Conservation (phyloP, 495 filamentous ascomycete genomes). For the Neurospora sp. region DNA sequence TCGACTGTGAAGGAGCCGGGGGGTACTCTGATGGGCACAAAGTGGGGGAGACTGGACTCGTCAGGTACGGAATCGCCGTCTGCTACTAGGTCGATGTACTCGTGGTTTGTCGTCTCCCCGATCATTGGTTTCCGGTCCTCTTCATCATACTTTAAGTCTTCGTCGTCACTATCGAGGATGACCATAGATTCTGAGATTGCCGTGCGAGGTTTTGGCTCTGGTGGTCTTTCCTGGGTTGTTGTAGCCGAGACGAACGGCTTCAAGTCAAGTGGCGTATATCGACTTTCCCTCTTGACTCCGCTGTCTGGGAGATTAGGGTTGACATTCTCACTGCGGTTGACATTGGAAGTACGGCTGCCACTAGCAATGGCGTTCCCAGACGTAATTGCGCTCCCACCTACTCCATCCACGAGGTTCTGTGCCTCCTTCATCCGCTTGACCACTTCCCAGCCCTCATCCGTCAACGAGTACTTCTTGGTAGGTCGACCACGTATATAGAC, state of each 20-base stretch:
- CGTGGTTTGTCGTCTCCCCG: neutral
- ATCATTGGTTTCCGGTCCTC: neutral
- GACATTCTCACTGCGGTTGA: neutral
- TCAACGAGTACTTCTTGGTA: conserved; percentile 56
- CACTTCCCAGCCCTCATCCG: conserved; percentile 73
- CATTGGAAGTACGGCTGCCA: neutral
- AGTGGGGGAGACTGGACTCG: conserved; percentile 34
- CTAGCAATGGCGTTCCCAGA: neutral
- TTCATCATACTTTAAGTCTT: conserved; percentile 5
- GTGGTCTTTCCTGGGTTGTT: neutral
- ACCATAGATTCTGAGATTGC: neutral
- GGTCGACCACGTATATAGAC: conserved; percentile 65
- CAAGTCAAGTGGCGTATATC: neutral
- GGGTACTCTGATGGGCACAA: conserved; percentile 49
- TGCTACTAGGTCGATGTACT: conserved; percentile 30
- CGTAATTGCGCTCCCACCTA: no score
- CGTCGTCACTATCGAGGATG: conserved; percentile 1
- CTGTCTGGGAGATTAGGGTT: neutral
- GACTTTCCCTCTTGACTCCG: neutral
- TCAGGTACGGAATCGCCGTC: conserved; percentile 25
- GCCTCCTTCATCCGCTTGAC: conserved; percentile 56
- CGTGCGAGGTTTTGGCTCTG: neutral
- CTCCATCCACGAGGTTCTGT: neutral
- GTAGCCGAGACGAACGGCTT: neutral
- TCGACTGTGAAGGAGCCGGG: conserved; percentile 63